These are phyloP conservation scores for Hypoxylon perforatum DNA, from an alignment of 495 filamentous ascomycete species.

Conservation along the genomic window DNA sequence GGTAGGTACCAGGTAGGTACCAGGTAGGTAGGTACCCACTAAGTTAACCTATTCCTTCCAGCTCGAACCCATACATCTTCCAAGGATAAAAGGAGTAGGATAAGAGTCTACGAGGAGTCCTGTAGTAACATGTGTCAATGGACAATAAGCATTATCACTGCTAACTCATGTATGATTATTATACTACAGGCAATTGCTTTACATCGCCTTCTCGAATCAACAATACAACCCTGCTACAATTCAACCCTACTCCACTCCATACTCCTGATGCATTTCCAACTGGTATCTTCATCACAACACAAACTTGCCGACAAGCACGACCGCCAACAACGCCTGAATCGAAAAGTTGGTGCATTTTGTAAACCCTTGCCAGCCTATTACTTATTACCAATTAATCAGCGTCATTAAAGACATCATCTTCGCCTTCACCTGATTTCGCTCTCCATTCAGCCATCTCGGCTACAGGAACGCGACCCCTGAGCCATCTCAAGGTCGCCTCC, in stretches of 20 bases:
- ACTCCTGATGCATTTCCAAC: slow-evolving; percentile 5
- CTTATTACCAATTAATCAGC: slow-evolving; percentile 28
- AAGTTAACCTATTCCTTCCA: too few relatives aligned
- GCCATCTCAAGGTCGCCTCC: slow-evolving; percentile 84
- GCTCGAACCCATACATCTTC: too few relatives aligned
- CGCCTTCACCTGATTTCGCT: slow-evolving; percentile 47
- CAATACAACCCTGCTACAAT: slow-evolving; percentile 26
- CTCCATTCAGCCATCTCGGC: slow-evolving; percentile 67
- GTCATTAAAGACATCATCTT: slow-evolving; percentile 51
- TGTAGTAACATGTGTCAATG: too few relatives aligned
- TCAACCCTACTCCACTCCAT: too few relatives aligned
- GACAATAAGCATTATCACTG: neutral
- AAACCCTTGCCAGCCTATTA: slow-evolving; percentile 17
- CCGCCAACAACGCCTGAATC: slow-evolving; percentile 29
- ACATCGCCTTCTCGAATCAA: slow-evolving; percentile 18
- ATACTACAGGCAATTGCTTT: slow-evolving; percentile 4
- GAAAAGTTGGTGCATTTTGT: slow-evolving; percentile 3
- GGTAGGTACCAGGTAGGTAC: too few relatives aligned
- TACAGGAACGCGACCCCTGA: slow-evolving; percentile 79
- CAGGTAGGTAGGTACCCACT: too few relatives aligned
- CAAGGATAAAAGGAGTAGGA: too few relatives aligned
- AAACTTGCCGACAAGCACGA: slow-evolving; percentile 9
- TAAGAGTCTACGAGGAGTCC: too few relatives aligned
- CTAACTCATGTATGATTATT: slow-evolving; percentile 18
- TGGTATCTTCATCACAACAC: slow-evolving; percentile 29